phyloP scores from a whole-genome alignment of 2,329 filamentous ascomycete species.

The Penicillium sp. region DNA sequence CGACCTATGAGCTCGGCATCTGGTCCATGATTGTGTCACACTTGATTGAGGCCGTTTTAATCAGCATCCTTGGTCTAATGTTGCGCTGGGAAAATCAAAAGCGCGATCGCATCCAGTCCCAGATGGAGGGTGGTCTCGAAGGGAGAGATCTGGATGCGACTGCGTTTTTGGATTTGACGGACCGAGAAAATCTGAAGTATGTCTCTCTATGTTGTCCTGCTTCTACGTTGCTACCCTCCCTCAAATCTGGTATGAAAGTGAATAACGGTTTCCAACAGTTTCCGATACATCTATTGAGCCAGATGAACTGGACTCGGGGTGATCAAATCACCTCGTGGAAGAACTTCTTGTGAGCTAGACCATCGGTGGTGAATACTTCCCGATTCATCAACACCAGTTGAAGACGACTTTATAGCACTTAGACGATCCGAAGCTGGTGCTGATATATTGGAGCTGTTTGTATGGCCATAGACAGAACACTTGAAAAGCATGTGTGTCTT shows the following conservation, averaged over 20 bases:
- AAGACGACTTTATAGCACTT: too few species aligned
- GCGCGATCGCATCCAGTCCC: slow-evolving; percentile 48
- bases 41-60: slow-evolving; percentile 49
- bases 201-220: neutral
- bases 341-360: too few species aligned
- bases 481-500: too few species aligned
- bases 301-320: too few species aligned
- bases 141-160: slow-evolving; percentile 49
- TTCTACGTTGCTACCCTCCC: neutral
- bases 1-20: slow-evolving; percentile 51
- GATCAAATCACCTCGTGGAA: too few species aligned
- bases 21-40: slow-evolving; percentile 58
- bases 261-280: slow-evolving; percentile 6
- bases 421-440: too few species aligned
- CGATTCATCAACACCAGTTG: too few species aligned
- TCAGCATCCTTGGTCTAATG: slow-evolving; percentile 46
- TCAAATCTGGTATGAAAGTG: neutral
- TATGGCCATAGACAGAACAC: too few species aligned
- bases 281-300: slow-evolving; percentile 15
- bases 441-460: too few species aligned
- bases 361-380: too few species aligned
- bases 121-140: slow-evolving; percentile 45
- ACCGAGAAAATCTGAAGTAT: slow-evolving; percentile 51
- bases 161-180: slow-evolving; percentile 54
- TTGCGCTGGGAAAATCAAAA: slow-evolving; percentile 50